Percentiles rank a stretch among this genome's conserved stretches.
phyloP scores from a whole-genome alignment of 352 stramenopile genomes.

The Blastocystis sp. region DNA sequence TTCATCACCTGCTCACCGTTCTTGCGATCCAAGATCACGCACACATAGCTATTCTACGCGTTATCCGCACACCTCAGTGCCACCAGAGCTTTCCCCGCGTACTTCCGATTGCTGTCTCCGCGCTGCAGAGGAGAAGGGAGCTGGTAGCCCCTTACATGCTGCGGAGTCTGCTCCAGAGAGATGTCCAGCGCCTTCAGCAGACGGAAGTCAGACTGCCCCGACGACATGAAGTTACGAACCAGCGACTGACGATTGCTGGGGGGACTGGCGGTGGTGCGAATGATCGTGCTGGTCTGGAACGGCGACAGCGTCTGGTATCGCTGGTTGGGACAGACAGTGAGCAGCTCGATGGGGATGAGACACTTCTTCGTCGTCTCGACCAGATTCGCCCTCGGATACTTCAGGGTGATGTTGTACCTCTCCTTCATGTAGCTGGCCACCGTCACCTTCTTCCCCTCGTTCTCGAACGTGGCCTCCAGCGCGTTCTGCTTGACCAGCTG shows the following conservation, averaged over 20 bases:
- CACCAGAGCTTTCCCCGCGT: not conserved
- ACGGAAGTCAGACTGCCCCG: not conserved
- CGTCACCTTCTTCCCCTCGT: slow-evolving; percentile 68
- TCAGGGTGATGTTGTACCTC: slow-evolving; percentile 69
- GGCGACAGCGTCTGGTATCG: not conserved
- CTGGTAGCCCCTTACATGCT: not conserved
- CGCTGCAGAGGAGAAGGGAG: not conserved
- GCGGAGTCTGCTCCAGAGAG: not conserved
- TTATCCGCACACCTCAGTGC: not conserved
- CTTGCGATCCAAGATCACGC: not conserved
- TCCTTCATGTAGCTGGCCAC: slow-evolving; percentile 71
- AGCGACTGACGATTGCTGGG: not conserved
- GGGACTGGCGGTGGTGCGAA: not conserved
- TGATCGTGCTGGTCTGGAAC: not conserved
- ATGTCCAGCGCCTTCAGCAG: slow-evolving; percentile 7
- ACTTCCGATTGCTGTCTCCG: not conserved
- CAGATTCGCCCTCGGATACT: not conserved
- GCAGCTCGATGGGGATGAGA: slow-evolving; percentile 23
- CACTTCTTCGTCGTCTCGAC: not conserved
- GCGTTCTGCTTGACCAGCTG: not conserved
- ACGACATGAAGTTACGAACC: slow-evolving; percentile 6
- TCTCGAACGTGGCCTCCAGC: slow-evolving; percentile 64
- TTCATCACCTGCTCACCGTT: not conserved
- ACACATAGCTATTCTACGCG: not conserved
- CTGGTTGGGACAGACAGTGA: not conserved